Conservation (phyloP, 805 yeast genomes). For the Yarrowia keelungensis region DNA sequence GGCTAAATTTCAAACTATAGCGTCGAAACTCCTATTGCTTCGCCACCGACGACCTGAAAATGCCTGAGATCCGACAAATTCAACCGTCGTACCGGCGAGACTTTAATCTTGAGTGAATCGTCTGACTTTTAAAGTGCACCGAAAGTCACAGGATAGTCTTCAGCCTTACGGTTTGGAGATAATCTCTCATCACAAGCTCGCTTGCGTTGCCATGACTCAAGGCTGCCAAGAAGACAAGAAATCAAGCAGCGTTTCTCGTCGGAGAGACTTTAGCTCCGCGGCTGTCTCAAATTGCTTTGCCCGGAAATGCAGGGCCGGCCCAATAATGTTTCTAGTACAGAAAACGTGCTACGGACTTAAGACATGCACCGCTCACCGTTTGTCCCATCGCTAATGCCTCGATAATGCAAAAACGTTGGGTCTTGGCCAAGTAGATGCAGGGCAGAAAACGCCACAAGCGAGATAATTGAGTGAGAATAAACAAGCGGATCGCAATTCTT, state of each 20-base stretch:
- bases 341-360: constrained; percentile 34
- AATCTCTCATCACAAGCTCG: constrained; percentile 2
- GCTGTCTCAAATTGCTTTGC: constrained; percentile 4
- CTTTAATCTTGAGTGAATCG: constrained; percentile 1
- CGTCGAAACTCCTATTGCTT: not conserved
- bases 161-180: constrained; percentile 16
- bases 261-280: not conserved
- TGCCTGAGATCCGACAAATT: constrained; percentile 6
- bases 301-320: constrained; percentile 33
- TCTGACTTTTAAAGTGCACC: constrained; percentile 10
- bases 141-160: constrained; percentile 23
- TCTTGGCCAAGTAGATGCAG: not conserved
- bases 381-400: constrained; percentile 17
- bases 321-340: not conserved
- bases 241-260: not conserved
- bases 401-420: constrained; percentile 28
- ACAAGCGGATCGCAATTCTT: too few relatives aligned
- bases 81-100: not conserved
- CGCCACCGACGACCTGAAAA: not conserved
- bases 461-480: not conserved
- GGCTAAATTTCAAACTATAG: not conserved
- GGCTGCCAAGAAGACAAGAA: not conserved
- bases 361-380: not conserved
- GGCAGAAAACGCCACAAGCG: not conserved
- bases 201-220: not conserved